Percentiles rank a stretch among this genome's conserved stretches.
phyloP scores from a whole-genome alignment of 164 flowering plant species.

The Tinospora cordifolia region DNA sequence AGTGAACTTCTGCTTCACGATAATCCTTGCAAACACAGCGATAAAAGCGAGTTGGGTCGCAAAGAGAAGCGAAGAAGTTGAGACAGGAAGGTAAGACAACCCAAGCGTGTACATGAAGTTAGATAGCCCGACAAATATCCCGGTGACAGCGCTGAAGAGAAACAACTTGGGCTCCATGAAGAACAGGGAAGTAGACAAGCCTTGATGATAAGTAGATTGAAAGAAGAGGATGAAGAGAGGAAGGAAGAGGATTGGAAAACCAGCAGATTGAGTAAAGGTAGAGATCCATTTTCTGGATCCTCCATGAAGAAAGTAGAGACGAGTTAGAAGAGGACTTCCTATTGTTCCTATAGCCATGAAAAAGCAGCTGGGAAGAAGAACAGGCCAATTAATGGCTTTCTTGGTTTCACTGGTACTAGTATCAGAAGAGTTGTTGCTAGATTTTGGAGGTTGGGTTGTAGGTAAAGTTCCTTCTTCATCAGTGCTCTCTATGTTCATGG shows the following conservation, averaged over 20 bases:
- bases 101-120: neutral
- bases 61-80: neutral
- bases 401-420: too few relatives aligned
- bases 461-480: too few relatives aligned
- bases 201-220: neutral
- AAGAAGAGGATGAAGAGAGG: conserved; percentile 11
- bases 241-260: conserved; percentile 7
- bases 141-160: neutral
- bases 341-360: conserved; percentile 1
- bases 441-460: too few relatives aligned
- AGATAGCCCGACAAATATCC: neutral
- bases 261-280: neutral
- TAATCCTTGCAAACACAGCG: conserved; percentile 6
- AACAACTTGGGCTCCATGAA: conserved; percentile 4
- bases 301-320: conserved; percentile 14
- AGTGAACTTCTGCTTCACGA: conserved; percentile 13
- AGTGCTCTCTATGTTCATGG: too few relatives aligned
- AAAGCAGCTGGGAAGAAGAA: neutral
- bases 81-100: neutral
- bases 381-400: too few relatives aligned
- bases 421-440: too few relatives aligned
- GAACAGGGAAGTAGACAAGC: neutral
- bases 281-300: conserved; percentile 6
- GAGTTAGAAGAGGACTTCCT: conserved; percentile 13
- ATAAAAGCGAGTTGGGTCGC: conserved; percentile 13